Evolutionary conservation across 208 protist genomes (phyloP).

Genomic region (Leishmania braziliensis): DNA sequence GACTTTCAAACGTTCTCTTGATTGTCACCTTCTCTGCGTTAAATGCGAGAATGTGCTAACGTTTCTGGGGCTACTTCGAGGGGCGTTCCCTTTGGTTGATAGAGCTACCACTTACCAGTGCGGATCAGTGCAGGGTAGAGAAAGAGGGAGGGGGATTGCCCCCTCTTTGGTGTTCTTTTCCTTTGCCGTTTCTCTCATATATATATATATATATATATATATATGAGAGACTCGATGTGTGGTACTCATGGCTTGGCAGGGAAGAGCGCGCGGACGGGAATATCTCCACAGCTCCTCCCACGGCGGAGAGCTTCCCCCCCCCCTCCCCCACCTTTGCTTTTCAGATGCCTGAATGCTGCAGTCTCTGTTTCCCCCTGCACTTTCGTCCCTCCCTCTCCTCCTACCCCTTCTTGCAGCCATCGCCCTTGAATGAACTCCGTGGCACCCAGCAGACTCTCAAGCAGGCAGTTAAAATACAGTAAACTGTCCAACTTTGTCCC

Average conservation of each 20-base stretch:
- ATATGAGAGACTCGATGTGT: background rate
- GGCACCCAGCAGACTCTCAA: background rate
- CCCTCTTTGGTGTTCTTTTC: background rate
- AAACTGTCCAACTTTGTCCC: background rate
- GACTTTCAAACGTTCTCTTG: background rate
- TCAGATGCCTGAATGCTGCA: background rate
- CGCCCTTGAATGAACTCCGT: background rate
- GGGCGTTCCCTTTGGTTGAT: background rate
- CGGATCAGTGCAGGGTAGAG: background rate
- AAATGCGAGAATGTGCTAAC: background rate
- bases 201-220: background rate
- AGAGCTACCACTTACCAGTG: background rate
- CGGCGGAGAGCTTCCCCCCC: background rate
- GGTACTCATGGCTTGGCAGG: background rate
- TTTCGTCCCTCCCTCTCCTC: background rate
- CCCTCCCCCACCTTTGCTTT: background rate
- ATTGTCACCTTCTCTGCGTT: background rate
- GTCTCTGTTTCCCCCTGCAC: background rate
- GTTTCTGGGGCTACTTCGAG: background rate
- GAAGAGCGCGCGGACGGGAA: background rate
- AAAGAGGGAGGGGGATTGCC: background rate
- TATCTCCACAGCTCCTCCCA: background rate
- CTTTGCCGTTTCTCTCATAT: background rate
- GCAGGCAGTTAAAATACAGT: background rate
- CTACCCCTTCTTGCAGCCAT: background rate